Evolutionary conservation across 2,329 filamentous ascomycete genomes (phyloP).

Genomic region (Graphium sp.): DNA sequence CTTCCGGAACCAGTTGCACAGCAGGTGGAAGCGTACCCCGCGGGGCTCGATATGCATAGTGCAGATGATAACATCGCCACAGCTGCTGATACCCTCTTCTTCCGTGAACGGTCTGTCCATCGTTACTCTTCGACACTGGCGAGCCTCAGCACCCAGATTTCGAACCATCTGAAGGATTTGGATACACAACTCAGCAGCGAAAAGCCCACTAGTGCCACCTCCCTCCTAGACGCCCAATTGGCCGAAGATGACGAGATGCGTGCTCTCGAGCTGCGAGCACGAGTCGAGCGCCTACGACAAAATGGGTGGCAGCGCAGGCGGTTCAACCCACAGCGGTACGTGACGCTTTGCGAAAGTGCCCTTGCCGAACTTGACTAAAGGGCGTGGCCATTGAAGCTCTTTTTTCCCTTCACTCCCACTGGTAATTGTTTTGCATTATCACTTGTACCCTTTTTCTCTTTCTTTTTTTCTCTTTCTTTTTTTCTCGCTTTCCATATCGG

Average conservation of each 20-base stretch:
- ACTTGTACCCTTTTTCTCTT: constrained; percentile 5
- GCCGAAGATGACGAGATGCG: constrained; percentile 16
- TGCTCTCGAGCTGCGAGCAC: constrained; percentile 24
- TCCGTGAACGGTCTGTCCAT: constrained; percentile 24
- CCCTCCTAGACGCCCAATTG: constrained; percentile 4
- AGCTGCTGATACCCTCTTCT: too few relatives aligned
- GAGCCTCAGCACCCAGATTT: constrained; percentile 28
- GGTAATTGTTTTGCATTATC: too few relatives aligned
- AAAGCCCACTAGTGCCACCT: constrained; percentile 7
- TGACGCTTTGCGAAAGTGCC: constrained; percentile 30
- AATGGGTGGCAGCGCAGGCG: constrained; percentile 37
- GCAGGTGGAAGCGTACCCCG: not conserved
- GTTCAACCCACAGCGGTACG: constrained; percentile 35
- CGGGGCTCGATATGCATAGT: too few relatives aligned
- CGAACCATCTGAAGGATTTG: constrained; percentile 27
- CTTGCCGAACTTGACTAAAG: constrained; percentile 27
- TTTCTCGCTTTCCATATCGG: constrained; percentile 1
- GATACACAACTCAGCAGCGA: constrained; percentile 22
- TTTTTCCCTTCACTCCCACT: not conserved
- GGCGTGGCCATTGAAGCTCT: not conserved
- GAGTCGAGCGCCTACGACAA: constrained; percentile 37
- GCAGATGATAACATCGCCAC: too few relatives aligned
- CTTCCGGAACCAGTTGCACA: constrained; percentile 1
- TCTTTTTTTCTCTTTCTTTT: constrained; percentile 3
- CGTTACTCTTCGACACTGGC: constrained; percentile 31